phyloP scores from a whole-genome alignment of 495 filamentous ascomycete genomes.

The Oleoguttula mirabilis region DNA sequence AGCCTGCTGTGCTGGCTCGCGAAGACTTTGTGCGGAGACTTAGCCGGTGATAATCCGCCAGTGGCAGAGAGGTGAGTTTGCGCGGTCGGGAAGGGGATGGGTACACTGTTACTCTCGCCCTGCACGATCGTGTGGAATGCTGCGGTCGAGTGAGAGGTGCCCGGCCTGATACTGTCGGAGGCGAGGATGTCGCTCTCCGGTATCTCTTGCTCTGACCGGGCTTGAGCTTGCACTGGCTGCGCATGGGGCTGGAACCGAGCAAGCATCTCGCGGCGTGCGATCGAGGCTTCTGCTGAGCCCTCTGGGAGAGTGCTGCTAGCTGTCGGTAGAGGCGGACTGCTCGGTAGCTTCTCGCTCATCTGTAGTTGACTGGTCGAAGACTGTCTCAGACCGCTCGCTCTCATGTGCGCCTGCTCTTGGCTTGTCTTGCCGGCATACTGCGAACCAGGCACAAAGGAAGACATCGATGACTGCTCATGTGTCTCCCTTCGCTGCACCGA shows the following conservation, averaged over 20 bases:
- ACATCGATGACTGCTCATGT: neutral
- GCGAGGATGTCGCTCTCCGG: conserved; percentile 16
- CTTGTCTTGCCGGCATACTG: conserved; percentile 20
- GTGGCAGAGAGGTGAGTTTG: conserved; percentile 17
- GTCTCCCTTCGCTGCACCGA: too few species aligned
- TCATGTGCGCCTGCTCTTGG: conserved; percentile 3
- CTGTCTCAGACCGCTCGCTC: neutral
- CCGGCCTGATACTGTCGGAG: neutral
- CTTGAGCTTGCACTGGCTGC: too few species aligned
- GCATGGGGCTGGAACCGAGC: conserved; percentile 10
- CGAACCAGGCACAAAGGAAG: conserved; percentile 18
- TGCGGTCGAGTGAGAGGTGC: neutral
- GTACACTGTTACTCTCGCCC: conserved; percentile 9
- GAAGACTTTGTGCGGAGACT: conserved; percentile 10
- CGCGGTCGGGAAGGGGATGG: conserved; percentile 16
- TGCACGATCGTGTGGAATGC: too few species aligned
- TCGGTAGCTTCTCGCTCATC: conserved; percentile 5
- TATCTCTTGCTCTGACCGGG: conserved; percentile 10
- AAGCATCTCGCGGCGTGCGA: conserved; percentile 1
- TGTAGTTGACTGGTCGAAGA: neutral
- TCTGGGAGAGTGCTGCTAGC: conserved; percentile 2
- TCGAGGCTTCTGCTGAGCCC: conserved; percentile 5
- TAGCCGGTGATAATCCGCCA: neutral
- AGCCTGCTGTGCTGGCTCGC: conserved; percentile 13
- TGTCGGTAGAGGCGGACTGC: conserved; percentile 17